Conservation (phyloP, 768 basidiomycete genomes). For the Mycena galopus region DNA sequence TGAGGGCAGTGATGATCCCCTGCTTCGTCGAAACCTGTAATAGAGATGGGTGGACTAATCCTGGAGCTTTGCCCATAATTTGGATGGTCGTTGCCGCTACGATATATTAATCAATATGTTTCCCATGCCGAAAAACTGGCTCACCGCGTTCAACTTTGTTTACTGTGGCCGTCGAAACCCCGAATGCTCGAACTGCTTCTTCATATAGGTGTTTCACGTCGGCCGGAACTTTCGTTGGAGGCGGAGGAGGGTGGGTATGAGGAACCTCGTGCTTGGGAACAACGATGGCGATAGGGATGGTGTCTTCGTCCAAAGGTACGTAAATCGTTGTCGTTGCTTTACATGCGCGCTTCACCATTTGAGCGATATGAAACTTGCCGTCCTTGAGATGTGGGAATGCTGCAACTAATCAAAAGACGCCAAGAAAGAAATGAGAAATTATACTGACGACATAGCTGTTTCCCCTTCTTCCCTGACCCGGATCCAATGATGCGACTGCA, state of each 20-base stretch:
- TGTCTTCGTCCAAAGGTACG: not conserved
- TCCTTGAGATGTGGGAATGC: not conserved
- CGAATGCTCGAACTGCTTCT: not conserved
- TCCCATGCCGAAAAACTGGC: not conserved
- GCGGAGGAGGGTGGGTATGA: slow-evolving; percentile 6
- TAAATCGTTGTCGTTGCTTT: not conserved
- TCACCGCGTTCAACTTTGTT: slow-evolving; percentile 2
- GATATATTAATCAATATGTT: not conserved
- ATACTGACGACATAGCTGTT: too few species aligned
- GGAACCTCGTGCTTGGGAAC: not conserved
- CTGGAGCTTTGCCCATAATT: not conserved
- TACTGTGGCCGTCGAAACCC: not conserved
- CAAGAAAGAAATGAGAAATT: too few species aligned
- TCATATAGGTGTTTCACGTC: not conserved
- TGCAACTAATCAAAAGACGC: not conserved
- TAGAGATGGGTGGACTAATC: not conserved
- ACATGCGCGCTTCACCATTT: not conserved
- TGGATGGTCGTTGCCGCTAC: not conserved
- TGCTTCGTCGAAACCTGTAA: not conserved
- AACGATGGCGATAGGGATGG: not conserved
- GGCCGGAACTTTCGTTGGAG: not conserved
- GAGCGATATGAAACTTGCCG: not conserved
- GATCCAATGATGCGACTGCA: not conserved
- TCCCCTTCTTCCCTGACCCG: not conserved
- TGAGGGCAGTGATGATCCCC: not conserved